These are phyloP conservation scores for Cryptococcus jaspeensis DNA, from an alignment of 1,284 basidiomycete genomes.

Conservation along the genomic window DNA sequence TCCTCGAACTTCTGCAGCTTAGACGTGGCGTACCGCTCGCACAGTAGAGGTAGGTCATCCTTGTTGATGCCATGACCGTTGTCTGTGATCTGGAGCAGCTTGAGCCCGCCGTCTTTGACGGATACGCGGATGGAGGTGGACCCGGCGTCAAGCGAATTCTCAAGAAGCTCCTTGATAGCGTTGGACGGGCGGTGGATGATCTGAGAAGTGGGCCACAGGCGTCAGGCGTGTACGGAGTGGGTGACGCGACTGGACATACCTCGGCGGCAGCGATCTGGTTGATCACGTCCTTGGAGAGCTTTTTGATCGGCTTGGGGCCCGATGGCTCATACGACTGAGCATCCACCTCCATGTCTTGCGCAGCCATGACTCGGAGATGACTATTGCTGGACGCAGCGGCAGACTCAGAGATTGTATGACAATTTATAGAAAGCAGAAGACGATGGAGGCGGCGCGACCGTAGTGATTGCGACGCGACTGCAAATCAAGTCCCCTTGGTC, in stretches of 20 bases:
- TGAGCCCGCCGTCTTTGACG: constrained; percentile 93
- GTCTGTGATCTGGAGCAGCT: constrained; percentile 92
- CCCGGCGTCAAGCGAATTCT: constrained; percentile 92
- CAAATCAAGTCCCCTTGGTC: no score
- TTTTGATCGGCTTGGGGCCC: constrained; percentile 49
- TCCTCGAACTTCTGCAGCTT: constrained; percentile 88
- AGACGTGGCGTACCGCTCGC: constrained; percentile 94
- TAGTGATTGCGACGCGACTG: neutral
- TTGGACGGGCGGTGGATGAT: constrained; percentile 96
- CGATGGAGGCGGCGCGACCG: neutral
- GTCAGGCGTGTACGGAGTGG: neutral
- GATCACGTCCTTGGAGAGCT: constrained; percentile 57
- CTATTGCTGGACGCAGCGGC: no score
- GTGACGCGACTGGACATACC: constrained; percentile 39
- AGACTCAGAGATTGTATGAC: no score
- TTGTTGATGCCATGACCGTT: constrained; percentile 90
- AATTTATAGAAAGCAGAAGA: neutral
- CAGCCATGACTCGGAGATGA: constrained; percentile 3
- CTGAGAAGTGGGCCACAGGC: constrained; percentile 52
- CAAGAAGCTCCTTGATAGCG: constrained; percentile 93
- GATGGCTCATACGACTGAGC: constrained; percentile 16
- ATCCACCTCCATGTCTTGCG: constrained; percentile 18
- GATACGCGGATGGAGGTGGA: constrained; percentile 82
- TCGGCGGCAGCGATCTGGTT: constrained; percentile 65
- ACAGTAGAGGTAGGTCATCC: constrained; percentile 81